Percentiles rank a stretch among this genome's conserved stretches.
These are phyloP conservation scores for Cladosporium sp. DNA, from an alignment of 2,329 filamentous ascomycete species.

Conservation along the genomic window DNA sequence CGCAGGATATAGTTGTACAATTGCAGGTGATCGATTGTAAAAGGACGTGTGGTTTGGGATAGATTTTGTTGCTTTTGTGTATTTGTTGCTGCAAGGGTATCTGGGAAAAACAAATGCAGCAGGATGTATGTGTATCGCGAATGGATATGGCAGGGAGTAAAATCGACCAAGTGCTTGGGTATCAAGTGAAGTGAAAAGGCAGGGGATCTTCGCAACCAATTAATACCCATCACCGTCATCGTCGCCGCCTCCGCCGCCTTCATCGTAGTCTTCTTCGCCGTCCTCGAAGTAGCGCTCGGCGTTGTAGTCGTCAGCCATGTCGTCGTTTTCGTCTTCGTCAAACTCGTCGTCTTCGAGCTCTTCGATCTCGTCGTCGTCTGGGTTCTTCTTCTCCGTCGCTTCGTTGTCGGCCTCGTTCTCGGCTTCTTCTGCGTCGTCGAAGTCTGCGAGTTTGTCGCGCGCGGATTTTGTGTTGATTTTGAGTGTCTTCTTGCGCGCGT, in stretches of 20 bases:
- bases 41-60: too few species aligned
- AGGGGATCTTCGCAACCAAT: neutral
- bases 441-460: conserved; percentile 9
- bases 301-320: conserved; percentile 13
- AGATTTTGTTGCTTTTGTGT: too few species aligned
- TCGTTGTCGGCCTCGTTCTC: conserved; percentile 13
- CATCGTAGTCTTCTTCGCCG: conserved; percentile 10
- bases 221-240: conserved; percentile 7
- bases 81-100: neutral
- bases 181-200: neutral
- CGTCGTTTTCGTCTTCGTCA: conserved; percentile 11
- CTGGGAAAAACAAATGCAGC: neutral
- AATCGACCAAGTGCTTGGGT: neutral
- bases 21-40: too few species aligned
- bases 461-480: conserved; percentile 6
- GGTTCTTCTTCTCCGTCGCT: conserved; percentile 8
- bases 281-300: conserved; percentile 13
- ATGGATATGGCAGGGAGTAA: neutral
- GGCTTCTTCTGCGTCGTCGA: conserved; percentile 7
- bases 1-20: too few species aligned
- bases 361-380: conserved; percentile 10
- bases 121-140: neutral
- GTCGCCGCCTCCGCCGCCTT: conserved; percentile 7
- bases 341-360: conserved; percentile 15
- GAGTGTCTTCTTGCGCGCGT: conserved; percentile 1